Evolutionary conservation across 108 stramenopile species (phyloP).

Genomic region (Asterionellopsis glacialis): DNA sequence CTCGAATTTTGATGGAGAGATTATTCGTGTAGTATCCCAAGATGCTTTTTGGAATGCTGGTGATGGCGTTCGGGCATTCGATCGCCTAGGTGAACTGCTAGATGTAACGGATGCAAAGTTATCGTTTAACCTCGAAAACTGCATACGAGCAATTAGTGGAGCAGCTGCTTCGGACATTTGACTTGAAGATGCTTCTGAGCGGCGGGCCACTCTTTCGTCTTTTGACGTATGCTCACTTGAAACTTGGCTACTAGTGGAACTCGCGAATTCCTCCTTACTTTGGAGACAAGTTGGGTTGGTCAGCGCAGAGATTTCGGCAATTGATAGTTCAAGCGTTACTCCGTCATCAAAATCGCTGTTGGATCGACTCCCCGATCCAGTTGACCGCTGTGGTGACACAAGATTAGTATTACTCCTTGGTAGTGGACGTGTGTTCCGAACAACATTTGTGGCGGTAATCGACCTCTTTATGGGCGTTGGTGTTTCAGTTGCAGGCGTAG

Average conservation of each 20-base stretch:
- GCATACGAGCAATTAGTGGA: constrained; percentile 8
- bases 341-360: constrained; percentile 13
- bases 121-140: background rate
- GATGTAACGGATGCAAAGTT: background rate
- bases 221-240: background rate
- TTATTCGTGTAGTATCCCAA: too few species aligned
- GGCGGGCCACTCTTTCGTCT: background rate
- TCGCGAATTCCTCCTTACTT: background rate
- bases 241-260: background rate
- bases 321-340: constrained; percentile 11
- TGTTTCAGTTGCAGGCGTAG: too few species aligned
- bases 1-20: too few species aligned
- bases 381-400: too few species aligned
- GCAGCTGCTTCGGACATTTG: constrained; percentile 18
- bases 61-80: too few species aligned
- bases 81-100: too few species aligned
- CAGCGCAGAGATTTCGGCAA: constrained; percentile 13
- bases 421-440: too few species aligned
- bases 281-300: constrained; percentile 11
- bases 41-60: too few species aligned
- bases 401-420: too few species aligned
- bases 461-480: too few species aligned
- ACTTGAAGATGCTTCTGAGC: constrained; percentile 18
- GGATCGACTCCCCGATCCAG: background rate
- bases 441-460: too few species aligned